Evolutionary conservation across 2,329 filamentous ascomycete species (phyloP), one percentile per base, ranked within the genome.

Genomic region (Fusarium denticulatum): DNA sequence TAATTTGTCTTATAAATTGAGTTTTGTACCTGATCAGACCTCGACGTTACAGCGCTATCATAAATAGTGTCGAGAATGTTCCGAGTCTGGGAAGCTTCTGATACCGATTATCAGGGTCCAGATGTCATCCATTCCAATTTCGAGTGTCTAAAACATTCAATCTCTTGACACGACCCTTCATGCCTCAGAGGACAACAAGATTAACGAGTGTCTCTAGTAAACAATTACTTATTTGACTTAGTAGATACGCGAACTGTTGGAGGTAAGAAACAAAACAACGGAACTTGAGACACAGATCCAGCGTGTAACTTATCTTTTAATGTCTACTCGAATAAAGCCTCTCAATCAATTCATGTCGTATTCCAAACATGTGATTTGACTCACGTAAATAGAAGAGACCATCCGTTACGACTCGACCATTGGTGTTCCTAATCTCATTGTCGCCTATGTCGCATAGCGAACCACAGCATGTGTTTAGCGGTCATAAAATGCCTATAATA

Each of bases 131-230:
- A 43, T 43, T 43, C 40, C 53, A 70, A 71, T 71, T 39, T 42
- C 52, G 30, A 39, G 45, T 68, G 24, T 65, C 67, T 72, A 24
- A 34, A 37, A 72, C 67, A 74, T 12, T 52, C 26, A 67, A 60
- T 57, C 49, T 64, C 57, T 52, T 28, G 28, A 40, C 36, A 11
- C 56, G n/a, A 64, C 53, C 47, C 39, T 60, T 39, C 58, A 60
- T 71, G 34, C 67, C 57, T 39, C 6, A 22, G 10, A 24, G 9
- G 37, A 64, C 28, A 37, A 37, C 16, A 45, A 36, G 16, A 45
- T 47, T 20, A 32, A 12, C 39, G 12, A 39, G 18, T 18, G 16
- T 56, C 61, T 52, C 43, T 6, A 22, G 30, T 60, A 37, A 24
- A 47, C 18, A 57, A 18, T 39, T 10, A 15, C n/a, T 22, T 43